These are phyloP conservation scores for Hanseniaspora guilliermondii DNA, from an alignment of 805 yeast genomes.

Conservation along the genomic window DNA sequence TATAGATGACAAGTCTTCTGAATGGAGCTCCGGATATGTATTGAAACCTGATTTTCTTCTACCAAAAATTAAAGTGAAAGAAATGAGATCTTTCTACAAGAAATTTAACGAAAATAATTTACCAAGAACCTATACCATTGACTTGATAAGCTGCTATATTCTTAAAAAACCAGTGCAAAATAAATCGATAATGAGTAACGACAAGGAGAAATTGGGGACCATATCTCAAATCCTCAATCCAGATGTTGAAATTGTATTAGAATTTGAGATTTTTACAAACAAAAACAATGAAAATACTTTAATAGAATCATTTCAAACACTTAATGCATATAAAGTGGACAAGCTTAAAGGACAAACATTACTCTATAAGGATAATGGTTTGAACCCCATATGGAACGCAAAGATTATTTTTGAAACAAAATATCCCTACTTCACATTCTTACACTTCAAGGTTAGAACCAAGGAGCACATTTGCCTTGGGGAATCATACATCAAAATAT, in stretches of 20 bases:
- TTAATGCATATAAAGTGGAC: slow-evolving; percentile 19
- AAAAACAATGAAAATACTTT: slow-evolving; percentile 17
- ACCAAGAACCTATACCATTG: slow-evolving; percentile 27
- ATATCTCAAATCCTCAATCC: slow-evolving; percentile 19
- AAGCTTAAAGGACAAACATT: slow-evolving; percentile 20
- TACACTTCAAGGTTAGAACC: slow-evolving; percentile 41
- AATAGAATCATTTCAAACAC: slow-evolving; percentile 18
- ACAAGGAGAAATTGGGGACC: neutral
- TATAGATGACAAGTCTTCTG: slow-evolving; percentile 21
- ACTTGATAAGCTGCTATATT: slow-evolving; percentile 70
- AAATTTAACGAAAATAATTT: slow-evolving; percentile 14
- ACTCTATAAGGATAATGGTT: slow-evolving; percentile 55
- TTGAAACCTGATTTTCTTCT: slow-evolving; percentile 52
- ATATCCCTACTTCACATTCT: slow-evolving; percentile 38
- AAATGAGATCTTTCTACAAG: slow-evolving; percentile 20
- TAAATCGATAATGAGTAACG: neutral
- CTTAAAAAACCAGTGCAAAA: slow-evolving; percentile 53
- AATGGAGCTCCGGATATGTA: slow-evolving; percentile 51
- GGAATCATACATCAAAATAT: slow-evolving; percentile 44
- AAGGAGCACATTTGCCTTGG: slow-evolving; percentile 38
- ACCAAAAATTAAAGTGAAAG: slow-evolving; percentile 20
- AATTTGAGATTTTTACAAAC: slow-evolving; percentile 17
- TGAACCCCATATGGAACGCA: slow-evolving; percentile 74
- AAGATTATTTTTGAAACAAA: slow-evolving; percentile 33
- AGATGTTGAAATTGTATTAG: slow-evolving; percentile 21